Base-by-base conservation (phyloP, 345 rosid genomes). In the Ceriops tagal region DNA sequence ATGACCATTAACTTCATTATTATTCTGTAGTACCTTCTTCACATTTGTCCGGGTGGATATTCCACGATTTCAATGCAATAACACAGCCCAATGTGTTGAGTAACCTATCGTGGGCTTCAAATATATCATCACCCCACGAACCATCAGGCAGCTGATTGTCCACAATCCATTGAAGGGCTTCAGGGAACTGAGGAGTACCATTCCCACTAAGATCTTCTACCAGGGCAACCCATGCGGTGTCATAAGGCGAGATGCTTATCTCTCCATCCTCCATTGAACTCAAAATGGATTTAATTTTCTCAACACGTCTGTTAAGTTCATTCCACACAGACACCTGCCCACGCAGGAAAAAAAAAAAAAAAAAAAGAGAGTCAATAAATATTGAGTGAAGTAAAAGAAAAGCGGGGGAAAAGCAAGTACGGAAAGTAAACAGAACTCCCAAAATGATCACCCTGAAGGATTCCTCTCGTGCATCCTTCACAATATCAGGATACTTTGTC, bases 401-500 rank as follows among this genome's bases (percentile, higher is more conserved):
- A 13, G 5, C 1, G 5, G 19, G 4, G 13, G 4, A 43, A 43
- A 43, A 13, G 49, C 18, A 13, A 43, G 49, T 15, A 43, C 49
- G 15, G 18, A 43, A 43, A 43, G 18, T 13, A 43, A 34, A 34
- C 2, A 43, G 18, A 13, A 43, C 59, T 56, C 28, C 30, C 28
- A 56, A 24, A 56, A 2, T 52, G 52, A 28, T 73, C 70, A 89
- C 96, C 91, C 79, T 75, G 30, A 74, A 66, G 46, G 71, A 72
- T 71, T 80, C 83, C 21, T 61, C 78, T 64, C 78, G 78, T 34
- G 72, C 85, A 62, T 80, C 85, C 39, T 83, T 86, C 74, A 76
- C 84, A 26, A 80, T 60, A 69, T 86, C 82, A 34, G 68, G 85
- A 92, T 89, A 85, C 77, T 88, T 75, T 39, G 82, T 75, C 58